These are phyloP conservation scores for Aspergillus affinis DNA, from an alignment of 495 filamentous ascomycete genomes.

Conservation along the genomic window DNA sequence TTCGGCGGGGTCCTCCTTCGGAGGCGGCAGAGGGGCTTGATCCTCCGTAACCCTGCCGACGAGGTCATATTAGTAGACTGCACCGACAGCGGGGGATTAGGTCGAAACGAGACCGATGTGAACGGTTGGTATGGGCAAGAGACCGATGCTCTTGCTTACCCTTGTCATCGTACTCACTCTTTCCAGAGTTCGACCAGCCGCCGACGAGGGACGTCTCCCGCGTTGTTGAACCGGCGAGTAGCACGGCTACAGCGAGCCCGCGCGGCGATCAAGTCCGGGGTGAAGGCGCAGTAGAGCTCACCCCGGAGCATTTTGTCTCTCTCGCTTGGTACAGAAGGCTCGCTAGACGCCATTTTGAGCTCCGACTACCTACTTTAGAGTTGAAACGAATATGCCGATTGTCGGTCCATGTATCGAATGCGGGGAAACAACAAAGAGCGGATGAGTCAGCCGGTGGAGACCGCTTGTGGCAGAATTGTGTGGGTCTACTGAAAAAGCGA, in stretches of 20 bases:
- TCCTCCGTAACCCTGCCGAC: conserved; percentile 34
- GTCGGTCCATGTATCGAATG: background rate
- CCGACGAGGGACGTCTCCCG: conserved; percentile 56
- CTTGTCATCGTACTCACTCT: conserved; percentile 53
- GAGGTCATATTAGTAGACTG: conserved; percentile 50
- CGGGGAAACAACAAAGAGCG: background rate
- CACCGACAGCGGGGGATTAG: background rate
- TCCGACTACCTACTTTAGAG: background rate
- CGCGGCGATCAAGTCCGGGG: conserved; percentile 53
- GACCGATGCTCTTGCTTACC: too few species aligned
- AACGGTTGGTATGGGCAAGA: background rate
- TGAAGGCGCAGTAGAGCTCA: conserved; percentile 53
- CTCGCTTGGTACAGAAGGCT: conserved; percentile 10
- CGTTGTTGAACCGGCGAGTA: conserved; percentile 61
- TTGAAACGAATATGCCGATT: too few species aligned
- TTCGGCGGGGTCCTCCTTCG: conserved; percentile 48
- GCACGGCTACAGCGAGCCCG: conserved; percentile 60
- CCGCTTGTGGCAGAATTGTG: too few species aligned
- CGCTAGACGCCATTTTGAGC: background rate
- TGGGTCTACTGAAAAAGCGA: too few species aligned
- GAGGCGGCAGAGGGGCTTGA: conserved; percentile 59
- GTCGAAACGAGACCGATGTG: background rate
- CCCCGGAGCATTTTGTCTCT: conserved; percentile 41
- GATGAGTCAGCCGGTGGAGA: background rate
- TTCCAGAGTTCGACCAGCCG: conserved; percentile 66